Percentiles rank a stretch among this genome's conserved stretches.
Evolutionary conservation across 2,329 filamentous ascomycete species (phyloP).

Genomic region (Paecilomyces fulvus): DNA sequence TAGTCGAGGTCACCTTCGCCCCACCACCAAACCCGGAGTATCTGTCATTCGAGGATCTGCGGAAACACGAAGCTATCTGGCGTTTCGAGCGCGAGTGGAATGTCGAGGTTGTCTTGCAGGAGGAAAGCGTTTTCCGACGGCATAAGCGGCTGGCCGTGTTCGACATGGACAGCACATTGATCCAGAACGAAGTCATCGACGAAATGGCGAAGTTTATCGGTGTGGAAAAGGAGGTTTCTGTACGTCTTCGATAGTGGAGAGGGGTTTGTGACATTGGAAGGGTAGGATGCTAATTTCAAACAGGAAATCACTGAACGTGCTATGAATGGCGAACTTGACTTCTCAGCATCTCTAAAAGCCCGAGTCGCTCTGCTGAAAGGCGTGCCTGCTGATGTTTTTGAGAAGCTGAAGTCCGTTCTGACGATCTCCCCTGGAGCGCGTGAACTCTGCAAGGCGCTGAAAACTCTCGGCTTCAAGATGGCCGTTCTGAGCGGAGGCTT

Average conservation of each 20-base stretch:
- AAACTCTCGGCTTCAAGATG: constrained; percentile 71
- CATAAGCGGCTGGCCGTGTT: constrained; percentile 87
- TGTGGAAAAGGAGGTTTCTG: constrained; percentile 71
- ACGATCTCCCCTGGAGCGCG: constrained; percentile 74
- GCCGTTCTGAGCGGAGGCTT: constrained; percentile 92
- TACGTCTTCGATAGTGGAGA: constrained; percentile 10
- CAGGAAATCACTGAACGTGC: constrained; percentile 78
- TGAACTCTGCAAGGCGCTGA: constrained; percentile 65
- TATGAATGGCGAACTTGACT: constrained; percentile 94
- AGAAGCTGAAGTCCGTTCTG: constrained; percentile 64
- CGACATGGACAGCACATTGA: constrained; percentile 97
- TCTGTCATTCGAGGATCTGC: constrained; percentile 55
- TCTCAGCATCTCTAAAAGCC: constrained; percentile 72
- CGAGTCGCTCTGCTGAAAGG: constrained; percentile 74
- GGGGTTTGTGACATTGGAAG: not conserved
- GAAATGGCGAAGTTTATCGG: constrained; percentile 80
- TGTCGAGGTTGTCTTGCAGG: constrained; percentile 71
- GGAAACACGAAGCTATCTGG: constrained; percentile 73
- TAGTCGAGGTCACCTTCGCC: constrained; percentile 46
- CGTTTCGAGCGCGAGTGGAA: constrained; percentile 84
- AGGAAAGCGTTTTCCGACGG: constrained; percentile 63
- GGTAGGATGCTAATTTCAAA: constrained; percentile 4
- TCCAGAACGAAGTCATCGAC: constrained; percentile 96
- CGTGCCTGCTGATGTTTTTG: constrained; percentile 69
- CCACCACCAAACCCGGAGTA: constrained; percentile 42